phyloP scores from a whole-genome alignment of 2,329 filamentous ascomycete genomes.

The Cladorrhinum sp. region DNA sequence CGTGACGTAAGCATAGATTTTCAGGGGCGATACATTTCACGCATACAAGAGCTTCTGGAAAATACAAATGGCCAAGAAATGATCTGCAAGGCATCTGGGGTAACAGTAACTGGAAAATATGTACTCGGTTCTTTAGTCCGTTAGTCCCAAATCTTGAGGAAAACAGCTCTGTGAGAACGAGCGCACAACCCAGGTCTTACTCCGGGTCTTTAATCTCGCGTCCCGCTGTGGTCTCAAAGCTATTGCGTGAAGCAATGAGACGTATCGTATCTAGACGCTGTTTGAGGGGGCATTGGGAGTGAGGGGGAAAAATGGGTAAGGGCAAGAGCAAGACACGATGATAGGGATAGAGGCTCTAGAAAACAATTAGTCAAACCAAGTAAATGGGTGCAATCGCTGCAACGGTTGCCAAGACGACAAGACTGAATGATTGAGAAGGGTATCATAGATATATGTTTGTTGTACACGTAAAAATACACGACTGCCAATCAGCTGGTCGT shows the following conservation, averaged over 20 bases:
- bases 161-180: slow-evolving; percentile 63
- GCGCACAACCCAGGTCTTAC: slow-evolving; percentile 31
- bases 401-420: neutral
- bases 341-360: neutral
- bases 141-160: slow-evolving; percentile 53
- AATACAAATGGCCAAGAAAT: neutral
- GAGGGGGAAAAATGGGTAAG: neutral
- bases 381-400: neutral
- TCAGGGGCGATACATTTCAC: neutral
- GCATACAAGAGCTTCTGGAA: neutral
- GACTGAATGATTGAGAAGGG: slow-evolving; percentile 32
- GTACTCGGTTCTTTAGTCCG: slow-evolving; percentile 65
- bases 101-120: slow-evolving; percentile 34
- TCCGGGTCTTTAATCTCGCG: slow-evolving; percentile 52
- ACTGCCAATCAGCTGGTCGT: neutral
- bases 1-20: slow-evolving; percentile 16
- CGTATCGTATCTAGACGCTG: slow-evolving; percentile 65
- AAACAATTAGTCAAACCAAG: neutral
- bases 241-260: slow-evolving; percentile 52
- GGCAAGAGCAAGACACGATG: neutral
- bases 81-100: neutral
- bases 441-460: slow-evolving; percentile 33
- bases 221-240: slow-evolving; percentile 58
- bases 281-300: neutral
- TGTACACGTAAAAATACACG: slow-evolving; percentile 32